Base-by-base conservation (phyloP, 106 monocot genomes). In the Posidonia australis region DNA sequence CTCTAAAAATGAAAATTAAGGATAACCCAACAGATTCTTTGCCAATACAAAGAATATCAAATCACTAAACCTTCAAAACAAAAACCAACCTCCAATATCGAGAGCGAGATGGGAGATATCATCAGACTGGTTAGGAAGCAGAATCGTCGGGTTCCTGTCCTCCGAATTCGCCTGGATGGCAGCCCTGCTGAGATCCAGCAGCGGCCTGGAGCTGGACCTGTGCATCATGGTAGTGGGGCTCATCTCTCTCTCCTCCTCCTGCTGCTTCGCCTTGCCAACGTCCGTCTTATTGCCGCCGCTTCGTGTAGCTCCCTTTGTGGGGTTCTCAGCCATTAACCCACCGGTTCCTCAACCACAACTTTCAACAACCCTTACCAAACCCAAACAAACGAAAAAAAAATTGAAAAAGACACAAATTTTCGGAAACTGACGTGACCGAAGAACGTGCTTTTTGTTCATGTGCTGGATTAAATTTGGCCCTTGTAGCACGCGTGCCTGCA, bases 101-200 rank as follows among this genome's bases (percentile, higher is more conserved):
- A 96, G 74, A 20, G 96, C 90, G 42, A 96, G 70, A 65, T 90
- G 90, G 44, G 87, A 90, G 68, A 96, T 96, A 66, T 96, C 96
- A 72, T 90, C 90, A 11, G 90, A 90, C 72, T 96, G 96, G 51
- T 96, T 96, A 9, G 96, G 96, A 59, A 96, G 70, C 53, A 96
- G 65, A 60, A 96, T 96, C 1, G 82, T 84, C 0, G 96, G 96
- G 51, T 96, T 87, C 70, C 90, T 74, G 64, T 96, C 96, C 77
- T 96, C 90, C 24, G 80, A 80, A 55, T 86, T 84, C 1, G 84
- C 82, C 44, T 90, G 87, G 54, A 96, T 96, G 6, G 86, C 96
- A 0, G 96, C 96, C 11, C 84, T 76, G 52, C 74, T 87, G 70
- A 96, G 58, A 44, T 96, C 90, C 5, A 96, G 84, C 72, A 86